These are phyloP conservation scores for Canavalia ensiformis DNA, from an alignment of 306 rosid genomes.

Conservation along the genomic window DNA sequence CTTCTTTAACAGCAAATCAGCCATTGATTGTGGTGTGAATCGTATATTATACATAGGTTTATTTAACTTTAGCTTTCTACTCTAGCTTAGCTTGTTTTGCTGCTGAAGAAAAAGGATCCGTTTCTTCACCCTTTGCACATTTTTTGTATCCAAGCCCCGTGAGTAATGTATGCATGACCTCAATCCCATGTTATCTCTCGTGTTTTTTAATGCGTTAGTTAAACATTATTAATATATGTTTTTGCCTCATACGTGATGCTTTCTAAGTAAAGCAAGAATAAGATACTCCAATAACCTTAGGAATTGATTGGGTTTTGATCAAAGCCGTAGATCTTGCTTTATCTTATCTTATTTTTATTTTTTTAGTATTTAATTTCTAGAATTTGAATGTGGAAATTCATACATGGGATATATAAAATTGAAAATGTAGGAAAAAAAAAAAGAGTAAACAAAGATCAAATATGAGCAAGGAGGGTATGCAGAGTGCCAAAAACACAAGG, in stretches of 20 bases:
- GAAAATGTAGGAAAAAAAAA: background rate
- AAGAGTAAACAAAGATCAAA: background rate
- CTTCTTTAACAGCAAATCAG: slow-evolving; percentile 34
- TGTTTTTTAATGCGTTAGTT: slow-evolving; percentile 41
- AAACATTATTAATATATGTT: background rate
- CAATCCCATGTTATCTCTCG: slow-evolving; percentile 47
- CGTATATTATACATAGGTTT: slow-evolving; percentile 9
- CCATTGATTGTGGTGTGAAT: slow-evolving; percentile 44
- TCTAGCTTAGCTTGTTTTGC: slow-evolving; percentile 53
- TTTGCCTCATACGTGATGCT: slow-evolving; percentile 24
- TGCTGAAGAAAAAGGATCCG: slow-evolving; percentile 63
- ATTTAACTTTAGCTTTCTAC: background rate
- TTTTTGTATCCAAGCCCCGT: slow-evolving; percentile 50
- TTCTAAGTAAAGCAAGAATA: too few species aligned
- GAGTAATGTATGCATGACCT: slow-evolving; percentile 51
- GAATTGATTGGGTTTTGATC: too few species aligned
- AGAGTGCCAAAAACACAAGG: slow-evolving; percentile 76
- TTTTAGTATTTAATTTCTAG: background rate
- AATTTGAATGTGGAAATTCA: slow-evolving; percentile 12
- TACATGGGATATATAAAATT: background rate
- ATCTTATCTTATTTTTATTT: too few species aligned
- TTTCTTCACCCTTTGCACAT: slow-evolving; percentile 25
- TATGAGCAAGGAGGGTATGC: slow-evolving; percentile 24
- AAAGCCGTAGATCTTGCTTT: slow-evolving; percentile 2
- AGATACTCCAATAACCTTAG: too few species aligned